phyloP scores from a whole-genome alignment of 129 eudicot genomes.

The carrot (Daucus carota) region DH1_v3.0 NC_030383.2:41191501-41192000 shows the following conservation, averaged over 20 bases:
- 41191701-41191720: constrained; percentile 71
- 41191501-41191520: background rate
- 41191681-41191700: constrained; percentile 34
- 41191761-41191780: background rate
- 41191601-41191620: background rate
- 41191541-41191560: constrained; percentile 8
- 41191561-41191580: constrained; percentile 9
- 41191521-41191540: background rate
- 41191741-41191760: constrained; percentile 7
- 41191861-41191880: no score
- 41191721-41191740: background rate
- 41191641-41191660: background rate
- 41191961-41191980: no score
- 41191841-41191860: no score
- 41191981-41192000: no score
- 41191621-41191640: background rate
- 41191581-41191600: background rate
- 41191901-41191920: no score
- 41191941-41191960: no score
- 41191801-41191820: no score
- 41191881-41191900: no score
- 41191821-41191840: no score
- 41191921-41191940: no score
- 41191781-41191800: no score
- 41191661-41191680: constrained; percentile 20